Base-by-base conservation (phyloP, 805 yeast species). In the Saturnispora besseyi region DNA sequence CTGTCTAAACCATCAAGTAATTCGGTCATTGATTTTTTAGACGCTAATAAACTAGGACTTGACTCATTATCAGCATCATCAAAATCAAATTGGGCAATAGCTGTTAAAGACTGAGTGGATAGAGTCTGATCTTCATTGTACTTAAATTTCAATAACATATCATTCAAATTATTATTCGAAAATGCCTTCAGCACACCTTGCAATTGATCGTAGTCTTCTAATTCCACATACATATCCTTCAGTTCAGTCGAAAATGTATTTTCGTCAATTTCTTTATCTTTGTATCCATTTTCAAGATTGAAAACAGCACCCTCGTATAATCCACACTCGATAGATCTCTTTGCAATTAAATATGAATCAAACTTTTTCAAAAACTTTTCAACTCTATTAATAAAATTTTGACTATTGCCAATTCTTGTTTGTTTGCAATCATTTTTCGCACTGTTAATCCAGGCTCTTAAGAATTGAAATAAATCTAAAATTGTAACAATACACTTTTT, bases 191-290 rank as follows among this genome's bases (percentile, higher is more conserved):
- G 68, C 4, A 87, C 79, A 22, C 99, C 99, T 61, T 86, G 90
- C 31, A 93, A 71, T 0, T 96, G 82, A 68, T 93, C 99, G 34
- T 82, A 75, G 60, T 95, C 99, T 58, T 88, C 91, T 45, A 93
- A 79, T 51, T 79, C 84, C 7, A 96, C 83, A 63, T 93, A 93
- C 70, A 90, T 85, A 28, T 76, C 74, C 57, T 87, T 88, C n/a
- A 93, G 65, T 5, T 81, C 73, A 69, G 62, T 22, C 72, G 73
- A 58, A 68, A 70, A 53, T 60, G 71, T 65, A 57, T 66, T 63
- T 47, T 72, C 62, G 18, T 59, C 70, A 54, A 69, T 63, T 32
- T 51, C 58, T 43, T 30, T 62, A 53, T 46, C 55, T 34, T 89
- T 68, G 52, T 76, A 77, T 53, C 85, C 79, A 58, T 87, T 87